Evolutionary conservation across 108 stramenopile species (phyloP).

Genomic region (Nitzschia sp.): DNA sequence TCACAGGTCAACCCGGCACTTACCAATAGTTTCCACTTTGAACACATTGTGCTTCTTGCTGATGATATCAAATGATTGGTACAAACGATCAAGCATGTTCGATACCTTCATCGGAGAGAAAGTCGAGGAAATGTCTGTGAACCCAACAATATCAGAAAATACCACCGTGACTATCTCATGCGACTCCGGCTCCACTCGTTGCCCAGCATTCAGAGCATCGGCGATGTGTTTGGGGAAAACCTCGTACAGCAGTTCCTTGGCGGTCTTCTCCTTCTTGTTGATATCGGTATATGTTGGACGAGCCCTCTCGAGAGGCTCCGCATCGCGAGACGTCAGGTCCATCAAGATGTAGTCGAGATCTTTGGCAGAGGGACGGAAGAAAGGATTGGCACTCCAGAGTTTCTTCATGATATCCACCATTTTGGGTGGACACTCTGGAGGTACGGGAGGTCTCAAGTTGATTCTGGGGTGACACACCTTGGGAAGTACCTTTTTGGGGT

Average conservation of each 20-base stretch:
- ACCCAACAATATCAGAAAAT: conserved; percentile 51
- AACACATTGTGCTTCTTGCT: conserved; percentile 50
- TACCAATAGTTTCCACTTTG: conserved; percentile 65
- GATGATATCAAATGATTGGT: conserved; percentile 43
- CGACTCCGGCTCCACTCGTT: conserved; percentile 45
- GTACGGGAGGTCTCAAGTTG: conserved; percentile 33
- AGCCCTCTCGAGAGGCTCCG: conserved; percentile 9
- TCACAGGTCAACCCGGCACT: conserved; percentile 42
- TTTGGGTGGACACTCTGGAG: conserved; percentile 12
- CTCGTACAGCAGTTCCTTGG: conserved; percentile 10
- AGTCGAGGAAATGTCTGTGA: conserved; percentile 44
- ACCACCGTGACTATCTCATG: conserved; percentile 33
- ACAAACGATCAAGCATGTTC: conserved; percentile 54
- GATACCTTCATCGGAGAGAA: conserved; percentile 47
- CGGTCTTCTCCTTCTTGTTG: conserved; percentile 2
- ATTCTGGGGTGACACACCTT: conserved; percentile 29
- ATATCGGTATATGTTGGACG: background rate
- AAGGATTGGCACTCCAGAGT: conserved; percentile 24
- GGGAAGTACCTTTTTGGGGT: conserved; percentile 22
- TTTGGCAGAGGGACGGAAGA: conserved; percentile 35
- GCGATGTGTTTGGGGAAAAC: conserved; percentile 61
- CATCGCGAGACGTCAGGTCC: conserved; percentile 10
- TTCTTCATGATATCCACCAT: conserved; percentile 33
- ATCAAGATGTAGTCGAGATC: conserved; percentile 22
- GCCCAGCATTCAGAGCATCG: conserved; percentile 44